phyloP scores from a whole-genome alignment of 2,329 filamentous ascomycete species.

The Aspergillus oerlinghausenensis region DNA sequence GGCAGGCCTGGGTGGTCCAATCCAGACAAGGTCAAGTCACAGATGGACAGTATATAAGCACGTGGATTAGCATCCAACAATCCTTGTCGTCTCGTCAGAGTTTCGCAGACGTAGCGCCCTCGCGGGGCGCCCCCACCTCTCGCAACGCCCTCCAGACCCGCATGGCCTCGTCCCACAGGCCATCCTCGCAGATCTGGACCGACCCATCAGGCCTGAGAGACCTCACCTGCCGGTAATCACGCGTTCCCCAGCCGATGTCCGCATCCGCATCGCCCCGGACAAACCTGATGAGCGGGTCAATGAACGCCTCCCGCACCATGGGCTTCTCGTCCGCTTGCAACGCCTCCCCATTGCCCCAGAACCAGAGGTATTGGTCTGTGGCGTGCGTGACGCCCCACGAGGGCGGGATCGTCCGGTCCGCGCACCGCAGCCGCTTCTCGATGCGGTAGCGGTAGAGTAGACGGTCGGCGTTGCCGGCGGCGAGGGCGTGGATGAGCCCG shows the following conservation, averaged over 20 bases:
- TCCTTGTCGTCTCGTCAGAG: slow-evolving; percentile 1
- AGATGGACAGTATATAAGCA: too few relatives aligned
- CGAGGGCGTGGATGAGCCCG: slow-evolving; percentile 46
- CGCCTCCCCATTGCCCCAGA: slow-evolving; percentile 47
- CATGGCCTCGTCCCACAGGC: slow-evolving; percentile 44
- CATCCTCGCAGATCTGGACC: slow-evolving; percentile 46
- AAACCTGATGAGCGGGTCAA: slow-evolving; percentile 28
- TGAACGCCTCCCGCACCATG: slow-evolving; percentile 29
- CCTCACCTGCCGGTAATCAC: slow-evolving; percentile 35
- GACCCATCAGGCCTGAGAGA: slow-evolving; percentile 43
- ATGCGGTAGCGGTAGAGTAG: slow-evolving; percentile 52
- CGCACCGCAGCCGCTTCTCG: slow-evolving; percentile 49
- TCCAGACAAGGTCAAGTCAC: not conserved
- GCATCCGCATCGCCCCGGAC: slow-evolving; percentile 16
- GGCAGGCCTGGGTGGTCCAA: not conserved
- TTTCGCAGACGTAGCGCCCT: slow-evolving; percentile 3
- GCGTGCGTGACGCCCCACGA: slow-evolving; percentile 53
- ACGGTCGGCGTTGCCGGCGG: slow-evolving; percentile 39
- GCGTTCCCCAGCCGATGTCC: slow-evolving; percentile 25
- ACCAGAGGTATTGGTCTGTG: slow-evolving; percentile 53
- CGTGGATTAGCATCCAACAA: not conserved
- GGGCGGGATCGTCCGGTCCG: slow-evolving; percentile 38
- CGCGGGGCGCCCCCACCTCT: slow-evolving; percentile 12
- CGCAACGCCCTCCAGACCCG: slow-evolving; percentile 42
- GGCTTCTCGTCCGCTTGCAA: slow-evolving; percentile 44